Conservation (phyloP, 2,329 filamentous ascomycete species). For the Ophiostoma populinum region DNA sequence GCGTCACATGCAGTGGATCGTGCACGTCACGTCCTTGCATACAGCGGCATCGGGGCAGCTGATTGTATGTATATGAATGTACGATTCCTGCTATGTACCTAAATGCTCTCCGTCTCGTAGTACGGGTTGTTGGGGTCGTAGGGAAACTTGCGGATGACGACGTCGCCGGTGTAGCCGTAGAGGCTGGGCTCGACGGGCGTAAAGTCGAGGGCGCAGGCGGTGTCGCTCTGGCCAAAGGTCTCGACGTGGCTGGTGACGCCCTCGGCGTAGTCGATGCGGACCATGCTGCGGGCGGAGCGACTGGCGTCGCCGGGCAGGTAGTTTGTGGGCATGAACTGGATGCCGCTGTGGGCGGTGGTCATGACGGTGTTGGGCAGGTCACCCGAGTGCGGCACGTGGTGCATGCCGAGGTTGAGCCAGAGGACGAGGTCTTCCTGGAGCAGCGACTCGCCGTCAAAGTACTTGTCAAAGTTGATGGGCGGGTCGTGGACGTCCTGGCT, state of each 20-base stretch:
- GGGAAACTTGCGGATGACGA: slow-evolving; percentile 21
- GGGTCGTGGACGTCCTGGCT: slow-evolving; percentile 27
- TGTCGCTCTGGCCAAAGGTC: slow-evolving; percentile 7
- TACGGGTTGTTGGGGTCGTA: slow-evolving; percentile 20
- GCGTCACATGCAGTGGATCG: too few relatives aligned
- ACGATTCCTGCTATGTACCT: too few relatives aligned
- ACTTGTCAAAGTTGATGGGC: slow-evolving; percentile 30
- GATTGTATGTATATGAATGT: too few relatives aligned
- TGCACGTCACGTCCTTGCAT: too few relatives aligned
- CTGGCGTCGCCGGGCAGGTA: slow-evolving; percentile 25
- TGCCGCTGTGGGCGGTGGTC: slow-evolving; percentile 26
- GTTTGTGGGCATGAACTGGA: slow-evolving; percentile 27
- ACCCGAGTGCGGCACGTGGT: slow-evolving; percentile 36
- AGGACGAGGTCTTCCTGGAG: slow-evolving; percentile 29
- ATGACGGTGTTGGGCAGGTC: slow-evolving; percentile 37
- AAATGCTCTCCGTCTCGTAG: slow-evolving; percentile 17
- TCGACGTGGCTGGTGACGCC: slow-evolving; percentile 4
- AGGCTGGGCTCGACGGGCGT: slow-evolving; percentile 8
- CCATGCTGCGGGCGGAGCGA: slow-evolving; percentile 22
- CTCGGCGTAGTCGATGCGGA: slow-evolving; percentile 17
- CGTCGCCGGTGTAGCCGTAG: slow-evolving; percentile 16
- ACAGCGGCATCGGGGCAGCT: too few relatives aligned
- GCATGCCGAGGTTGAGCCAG: slow-evolving; percentile 35
- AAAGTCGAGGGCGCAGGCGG: slow-evolving; percentile 5
- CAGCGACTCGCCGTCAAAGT: slow-evolving; percentile 27